These are phyloP conservation scores for Podila horticola DNA, from an alignment of 192 early-diverging fungal species.

Conservation along the genomic window DNA sequence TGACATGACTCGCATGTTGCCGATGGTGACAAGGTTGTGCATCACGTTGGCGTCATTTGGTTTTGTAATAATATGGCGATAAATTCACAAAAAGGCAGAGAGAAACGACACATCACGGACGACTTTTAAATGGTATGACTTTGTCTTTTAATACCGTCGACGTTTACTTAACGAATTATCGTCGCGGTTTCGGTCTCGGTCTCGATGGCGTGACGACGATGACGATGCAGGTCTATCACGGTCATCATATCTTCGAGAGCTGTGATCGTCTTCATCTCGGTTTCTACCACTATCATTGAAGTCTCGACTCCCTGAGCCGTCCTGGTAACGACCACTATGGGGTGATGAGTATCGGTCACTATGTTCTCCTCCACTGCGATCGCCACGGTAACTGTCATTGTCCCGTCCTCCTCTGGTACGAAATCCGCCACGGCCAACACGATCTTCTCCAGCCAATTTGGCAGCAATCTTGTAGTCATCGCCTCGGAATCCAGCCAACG, in stretches of 20 bases:
- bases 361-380: constrained; percentile 10
- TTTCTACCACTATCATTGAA: not conserved
- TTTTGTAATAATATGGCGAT: not conserved
- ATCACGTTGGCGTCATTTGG: not conserved
- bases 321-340: not conserved
- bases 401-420: not conserved
- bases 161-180: constrained; percentile 21
- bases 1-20: not conserved
- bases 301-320: not conserved
- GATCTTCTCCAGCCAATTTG: constrained; percentile 13
- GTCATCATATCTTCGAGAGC: constrained; percentile 1
- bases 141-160: constrained; percentile 25
- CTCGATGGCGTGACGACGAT: constrained; percentile 2
- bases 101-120: too few species aligned
- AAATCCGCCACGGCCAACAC: not conserved
- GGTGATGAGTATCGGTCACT: not conserved
- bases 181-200: not conserved
- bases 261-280: constrained; percentile 1
- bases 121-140: not conserved
- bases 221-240: not conserved
- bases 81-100: not conserved
- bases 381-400: constrained; percentile 18
- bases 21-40: too few species aligned
- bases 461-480: constrained; percentile 34
- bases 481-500: constrained; percentile 30